phyloP scores from a whole-genome alignment of 2,329 filamentous ascomycete genomes.

The Lecanoromycetidae sp. region DNA sequence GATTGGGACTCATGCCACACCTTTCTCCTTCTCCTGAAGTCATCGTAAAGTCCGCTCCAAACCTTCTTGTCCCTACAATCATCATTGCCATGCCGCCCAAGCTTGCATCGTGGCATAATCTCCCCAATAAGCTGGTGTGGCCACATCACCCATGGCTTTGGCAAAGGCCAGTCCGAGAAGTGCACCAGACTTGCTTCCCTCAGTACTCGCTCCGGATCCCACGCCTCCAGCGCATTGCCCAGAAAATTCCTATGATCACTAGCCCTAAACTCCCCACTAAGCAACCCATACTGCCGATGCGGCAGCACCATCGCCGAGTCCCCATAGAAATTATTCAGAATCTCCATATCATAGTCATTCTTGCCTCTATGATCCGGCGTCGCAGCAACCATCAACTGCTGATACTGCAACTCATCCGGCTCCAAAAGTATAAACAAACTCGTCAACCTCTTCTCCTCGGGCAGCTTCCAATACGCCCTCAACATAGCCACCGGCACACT shows the following conservation, averaged over 20 bases:
- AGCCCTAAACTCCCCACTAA: conserved; percentile 50
- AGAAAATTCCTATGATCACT: conserved; percentile 42
- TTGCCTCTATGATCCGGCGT: conserved; percentile 20
- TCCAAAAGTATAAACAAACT: conserved; percentile 51
- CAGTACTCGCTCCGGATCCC: conserved; percentile 46
- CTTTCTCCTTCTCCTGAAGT: conserved; percentile 22
- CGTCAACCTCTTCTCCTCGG: conserved; percentile 42
- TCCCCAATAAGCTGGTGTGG: conserved; percentile 29
- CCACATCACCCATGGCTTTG: conserved; percentile 48
- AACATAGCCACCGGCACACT: conserved; percentile 52
- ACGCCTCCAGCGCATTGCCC: conserved; percentile 41
- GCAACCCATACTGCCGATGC: conserved; percentile 49
- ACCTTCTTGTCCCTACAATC: conserved; percentile 20
- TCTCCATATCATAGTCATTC: conserved; percentile 51
- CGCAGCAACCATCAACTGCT: conserved; percentile 29
- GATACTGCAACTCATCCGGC: conserved; percentile 43
- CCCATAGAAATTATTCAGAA: conserved; percentile 51
- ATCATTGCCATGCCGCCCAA: conserved; percentile 16
- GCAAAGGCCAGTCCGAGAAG: conserved; percentile 60
- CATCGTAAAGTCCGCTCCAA: conserved; percentile 23
- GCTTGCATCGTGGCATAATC: conserved; percentile 34
- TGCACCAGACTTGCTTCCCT: conserved; percentile 55
- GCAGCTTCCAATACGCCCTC: conserved; percentile 57
- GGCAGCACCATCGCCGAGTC: conserved; percentile 49
- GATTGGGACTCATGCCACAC: neutral